Evolutionary conservation across 768 basidiomycete genomes (phyloP).

Genomic region (Pleurotus sapidus): DNA sequence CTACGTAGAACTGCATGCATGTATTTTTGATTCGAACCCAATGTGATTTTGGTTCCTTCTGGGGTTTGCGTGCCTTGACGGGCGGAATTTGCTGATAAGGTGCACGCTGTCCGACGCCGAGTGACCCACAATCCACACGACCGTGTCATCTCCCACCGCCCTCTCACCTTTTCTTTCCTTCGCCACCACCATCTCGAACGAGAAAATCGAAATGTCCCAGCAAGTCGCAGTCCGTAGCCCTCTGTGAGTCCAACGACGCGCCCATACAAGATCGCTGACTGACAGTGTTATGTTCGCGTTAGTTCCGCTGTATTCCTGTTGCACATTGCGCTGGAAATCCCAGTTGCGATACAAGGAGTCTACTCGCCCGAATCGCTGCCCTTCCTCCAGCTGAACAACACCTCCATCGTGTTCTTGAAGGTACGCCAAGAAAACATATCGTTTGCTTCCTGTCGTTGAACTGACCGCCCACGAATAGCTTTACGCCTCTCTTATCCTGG

Average conservation of each 20-base stretch:
- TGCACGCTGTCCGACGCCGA: background rate
- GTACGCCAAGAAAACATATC: slow-evolving; percentile 30
- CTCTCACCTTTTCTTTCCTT: background rate
- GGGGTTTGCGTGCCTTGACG: slow-evolving; percentile 3
- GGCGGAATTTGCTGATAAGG: slow-evolving; percentile 4
- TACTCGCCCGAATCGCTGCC: slow-evolving; percentile 62
- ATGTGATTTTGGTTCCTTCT: slow-evolving; percentile 1
- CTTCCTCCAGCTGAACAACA: slow-evolving; percentile 81
- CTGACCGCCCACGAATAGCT: slow-evolving; percentile 37
- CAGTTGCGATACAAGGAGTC: slow-evolving; percentile 74
- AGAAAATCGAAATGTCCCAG: slow-evolving; percentile 11
- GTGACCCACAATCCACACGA: background rate
- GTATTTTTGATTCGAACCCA: background rate
- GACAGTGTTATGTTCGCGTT: slow-evolving; percentile 8
- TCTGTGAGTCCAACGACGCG: slow-evolving; percentile 28
- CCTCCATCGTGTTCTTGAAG: slow-evolving; percentile 72
- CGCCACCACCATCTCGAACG: background rate
- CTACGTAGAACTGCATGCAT: background rate
- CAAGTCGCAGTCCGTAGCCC: slow-evolving; percentile 32
- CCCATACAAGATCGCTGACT: too few species aligned
- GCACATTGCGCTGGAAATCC: slow-evolving; percentile 77
- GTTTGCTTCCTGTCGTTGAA: background rate
- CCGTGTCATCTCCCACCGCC: background rate
- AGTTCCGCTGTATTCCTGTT: slow-evolving; percentile 73
- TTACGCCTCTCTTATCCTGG: slow-evolving; percentile 61